A percentile compares a stretch with the other conserved stretches of the same genome.
These are phyloP conservation scores for Rhynchosporium secalis DNA, from an alignment of 2,329 filamentous ascomycete genomes.

Conservation along the genomic window DNA sequence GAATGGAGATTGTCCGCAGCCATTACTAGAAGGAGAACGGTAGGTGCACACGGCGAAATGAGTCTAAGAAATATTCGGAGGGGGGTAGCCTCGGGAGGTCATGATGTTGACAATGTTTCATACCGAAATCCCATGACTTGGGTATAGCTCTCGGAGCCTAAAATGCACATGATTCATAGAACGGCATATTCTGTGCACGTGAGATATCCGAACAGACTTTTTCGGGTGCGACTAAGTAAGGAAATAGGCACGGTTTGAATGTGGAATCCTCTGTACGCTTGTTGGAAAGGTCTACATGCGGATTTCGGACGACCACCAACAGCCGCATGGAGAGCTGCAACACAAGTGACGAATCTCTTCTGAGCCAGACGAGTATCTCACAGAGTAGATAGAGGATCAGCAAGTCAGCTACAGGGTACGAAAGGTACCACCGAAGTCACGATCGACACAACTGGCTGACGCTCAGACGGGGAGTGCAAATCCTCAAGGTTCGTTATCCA, in stretches of 20 bases:
- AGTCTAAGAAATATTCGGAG: not conserved
- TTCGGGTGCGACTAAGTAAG: no score
- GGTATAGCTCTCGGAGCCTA: not conserved
- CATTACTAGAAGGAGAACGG: not conserved
- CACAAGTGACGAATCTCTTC: no score
- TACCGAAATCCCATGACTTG: no score
- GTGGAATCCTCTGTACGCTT: no score
- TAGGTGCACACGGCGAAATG: not conserved
- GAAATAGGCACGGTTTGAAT: no score
- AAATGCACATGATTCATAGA: not conserved
- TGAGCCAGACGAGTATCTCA: not conserved
- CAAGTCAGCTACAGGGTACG: not conserved
- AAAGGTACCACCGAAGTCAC: conserved; percentile 6
- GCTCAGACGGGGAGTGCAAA: conserved; percentile 14
- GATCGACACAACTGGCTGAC: conserved; percentile 10
- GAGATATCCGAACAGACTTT: no score
- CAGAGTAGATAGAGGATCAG: conserved; percentile 8
- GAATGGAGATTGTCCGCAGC: conserved; percentile 13
- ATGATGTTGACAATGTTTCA: conserved; percentile 8
- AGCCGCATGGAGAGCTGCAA: no score
- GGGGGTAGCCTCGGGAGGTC: not conserved
- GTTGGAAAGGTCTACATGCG: no score
- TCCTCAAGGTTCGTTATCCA: not conserved
- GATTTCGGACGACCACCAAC: not conserved
- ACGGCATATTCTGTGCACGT: no score